These are phyloP conservation scores for Colletotrichum salicis DNA, from an alignment of 2,329 filamentous ascomycete genomes.

Conservation along the genomic window DNA sequence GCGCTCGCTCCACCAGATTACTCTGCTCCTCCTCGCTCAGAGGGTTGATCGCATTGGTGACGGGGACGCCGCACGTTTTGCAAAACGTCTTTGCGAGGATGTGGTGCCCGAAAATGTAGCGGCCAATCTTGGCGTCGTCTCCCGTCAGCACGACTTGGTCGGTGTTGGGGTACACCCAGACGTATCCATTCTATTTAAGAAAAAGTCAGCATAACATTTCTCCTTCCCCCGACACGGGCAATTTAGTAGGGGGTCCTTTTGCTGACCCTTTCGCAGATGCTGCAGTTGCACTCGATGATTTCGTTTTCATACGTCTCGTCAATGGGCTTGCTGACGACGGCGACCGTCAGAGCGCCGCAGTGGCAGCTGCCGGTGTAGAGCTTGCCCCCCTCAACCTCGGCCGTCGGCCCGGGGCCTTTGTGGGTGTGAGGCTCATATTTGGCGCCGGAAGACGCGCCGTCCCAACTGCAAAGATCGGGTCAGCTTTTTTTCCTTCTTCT, in stretches of 20 bases:
- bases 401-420: conserved; percentile 53
- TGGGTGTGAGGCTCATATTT: conserved; percentile 50
- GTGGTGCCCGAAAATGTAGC: conserved; percentile 49
- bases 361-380: conserved; percentile 63
- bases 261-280: conserved; percentile 56
- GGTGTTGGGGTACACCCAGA: conserved; percentile 56
- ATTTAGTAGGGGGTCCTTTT: not conserved
- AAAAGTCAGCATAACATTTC: not conserved
- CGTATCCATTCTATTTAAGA: conserved; percentile 49
- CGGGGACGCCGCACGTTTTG: conserved; percentile 57
- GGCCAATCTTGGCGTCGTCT: conserved; percentile 48
- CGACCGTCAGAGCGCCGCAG: conserved; percentile 60
- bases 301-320: conserved; percentile 47
- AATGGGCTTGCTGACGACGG: conserved; percentile 54
- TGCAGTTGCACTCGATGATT: conserved; percentile 61
- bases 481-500: conserved; percentile 7
- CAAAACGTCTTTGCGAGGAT: conserved; percentile 58
- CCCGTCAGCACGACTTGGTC: conserved; percentile 54
- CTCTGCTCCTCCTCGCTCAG: conserved; percentile 50
- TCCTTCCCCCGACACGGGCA: not conserved
- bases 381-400: conserved; percentile 49
- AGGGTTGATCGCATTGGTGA: conserved; percentile 47
- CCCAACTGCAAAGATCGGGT: conserved; percentile 44
- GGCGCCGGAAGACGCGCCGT: conserved; percentile 48
- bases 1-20: conserved; percentile 42